These are phyloP conservation scores for Ceratocystis cacaofunesta DNA, from an alignment of 2,329 filamentous ascomycete species.

Conservation along the genomic window DNA sequence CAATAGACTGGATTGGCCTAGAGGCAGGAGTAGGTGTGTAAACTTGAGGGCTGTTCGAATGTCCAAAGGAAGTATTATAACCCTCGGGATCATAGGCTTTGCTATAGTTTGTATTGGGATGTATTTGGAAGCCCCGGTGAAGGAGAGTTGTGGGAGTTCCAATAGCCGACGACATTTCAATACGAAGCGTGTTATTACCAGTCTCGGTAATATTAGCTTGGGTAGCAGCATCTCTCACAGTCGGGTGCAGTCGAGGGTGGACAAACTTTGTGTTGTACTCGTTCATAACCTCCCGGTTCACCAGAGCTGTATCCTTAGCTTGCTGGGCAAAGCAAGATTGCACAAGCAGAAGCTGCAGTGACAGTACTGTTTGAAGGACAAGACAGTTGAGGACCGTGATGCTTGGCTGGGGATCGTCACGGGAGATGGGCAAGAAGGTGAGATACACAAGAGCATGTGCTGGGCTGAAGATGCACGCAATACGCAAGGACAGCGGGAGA, in stretches of 20 bases:
- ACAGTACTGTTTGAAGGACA: slow-evolving; percentile 59
- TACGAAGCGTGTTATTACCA: slow-evolving; percentile 27
- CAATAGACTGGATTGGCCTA: slow-evolving; percentile 6
- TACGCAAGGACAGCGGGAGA: slow-evolving; percentile 60
- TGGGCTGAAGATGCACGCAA: slow-evolving; percentile 86
- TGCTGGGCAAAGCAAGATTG: slow-evolving; percentile 67
- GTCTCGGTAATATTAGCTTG: slow-evolving; percentile 48
- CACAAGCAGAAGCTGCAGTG: slow-evolving; percentile 59
- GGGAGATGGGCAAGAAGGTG: slow-evolving; percentile 65
- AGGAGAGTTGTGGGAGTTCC: slow-evolving; percentile 47
- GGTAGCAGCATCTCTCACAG: slow-evolving; percentile 62
- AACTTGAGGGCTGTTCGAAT: slow-evolving; percentile 28
- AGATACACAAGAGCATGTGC: slow-evolving; percentile 85
- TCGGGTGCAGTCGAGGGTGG: slow-evolving; percentile 70
- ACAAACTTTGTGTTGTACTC: slow-evolving; percentile 97
- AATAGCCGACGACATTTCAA: slow-evolving; percentile 21
- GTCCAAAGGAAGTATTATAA: slow-evolving; percentile 21
- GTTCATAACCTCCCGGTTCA: slow-evolving; percentile 82
- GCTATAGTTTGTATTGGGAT: slow-evolving; percentile 69
- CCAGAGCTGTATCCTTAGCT: slow-evolving; percentile 65
- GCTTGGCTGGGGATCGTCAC: slow-evolving; percentile 66
- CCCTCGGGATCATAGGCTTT: slow-evolving; percentile 55
- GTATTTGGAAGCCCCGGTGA: slow-evolving; percentile 62
- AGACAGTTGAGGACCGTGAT: slow-evolving; percentile 73
- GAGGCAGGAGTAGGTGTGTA: slow-evolving; percentile 22